Evolutionary conservation across 129 eudicot genomes (phyloP), one percentile per base, ranked within the genome.

Genomic region (Chrysanthemum seticuspe): DNA sequence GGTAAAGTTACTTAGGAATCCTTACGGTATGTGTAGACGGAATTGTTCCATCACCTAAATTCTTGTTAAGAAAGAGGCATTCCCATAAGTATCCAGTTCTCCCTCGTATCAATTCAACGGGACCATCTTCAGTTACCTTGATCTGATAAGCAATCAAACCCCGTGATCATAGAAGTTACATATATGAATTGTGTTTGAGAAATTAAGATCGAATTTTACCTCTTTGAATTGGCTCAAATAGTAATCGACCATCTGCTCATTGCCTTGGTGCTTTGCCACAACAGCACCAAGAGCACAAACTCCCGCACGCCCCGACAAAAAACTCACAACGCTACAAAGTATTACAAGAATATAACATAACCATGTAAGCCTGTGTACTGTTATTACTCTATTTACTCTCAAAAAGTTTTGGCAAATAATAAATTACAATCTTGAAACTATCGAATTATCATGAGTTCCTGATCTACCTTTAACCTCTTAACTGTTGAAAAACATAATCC

Each of bases 61-160:
- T 91, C 57, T 88, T 86, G 70, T 88, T 82, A 14, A 91, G 55
- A 78, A 71, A 88, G 18, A 78, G 74, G 76, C 90, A 88, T 57
- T 90, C 79, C 79, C 85, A 91, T 25, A 91, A 63, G 68, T 80
- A 91, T 16, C 97, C 97, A 47, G 82, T 90, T 80, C 90, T 79
- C 54, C 96, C 96, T 68, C 79, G 79, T 56, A 88, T 60, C 14
- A 91, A 49, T 69, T 88, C 96, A 62, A 86, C 84, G 15, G 87
- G 83, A 49, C 67, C 81, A 72, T 88, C 85, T 62, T 84, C 82
- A 15, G 79, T 70, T 50, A 88, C 50, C 69, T 74, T 68, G 29
- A 88, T 82, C 97, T 91, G 90, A 44, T 52, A 44, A 69, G 54
- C 65, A 56, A 70, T 51, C 59, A 50, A 27, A 66, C 14, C 15